A percentile compares a stretch with the other conserved stretches of the same genome.
These are phyloP conservation scores for Begonia loranthoides DNA, from an alignment of 306 rosid species.

Conservation along the genomic window DNA sequence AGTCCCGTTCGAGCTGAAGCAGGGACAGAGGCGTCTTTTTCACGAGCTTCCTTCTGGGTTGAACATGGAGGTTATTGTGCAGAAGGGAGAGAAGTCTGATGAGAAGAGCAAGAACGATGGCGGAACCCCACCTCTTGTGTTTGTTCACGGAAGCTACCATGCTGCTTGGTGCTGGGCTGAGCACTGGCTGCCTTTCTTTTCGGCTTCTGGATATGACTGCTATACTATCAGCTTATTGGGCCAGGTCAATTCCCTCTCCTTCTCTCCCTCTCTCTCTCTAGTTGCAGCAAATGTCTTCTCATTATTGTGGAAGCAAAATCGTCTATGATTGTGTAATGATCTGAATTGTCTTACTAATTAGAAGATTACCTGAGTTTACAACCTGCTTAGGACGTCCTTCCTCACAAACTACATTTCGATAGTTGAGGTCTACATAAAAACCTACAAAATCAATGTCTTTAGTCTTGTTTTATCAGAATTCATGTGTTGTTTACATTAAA, in stretches of 20 bases:
- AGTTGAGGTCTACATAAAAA: too few relatives aligned
- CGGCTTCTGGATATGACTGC: constrained; percentile 60
- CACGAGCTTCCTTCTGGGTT: constrained; percentile 70
- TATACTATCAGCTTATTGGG: constrained; percentile 70
- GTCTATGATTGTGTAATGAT: too few relatives aligned
- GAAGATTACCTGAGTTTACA: too few relatives aligned
- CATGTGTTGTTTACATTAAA: too few relatives aligned
- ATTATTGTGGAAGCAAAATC: too few relatives aligned
- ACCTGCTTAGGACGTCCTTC: too few relatives aligned
- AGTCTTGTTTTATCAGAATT: too few relatives aligned
- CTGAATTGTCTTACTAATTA: too few relatives aligned
- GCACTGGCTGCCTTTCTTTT: constrained; percentile 80
- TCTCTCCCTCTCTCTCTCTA: constrained; percentile 6
- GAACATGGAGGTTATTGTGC: constrained; percentile 57
- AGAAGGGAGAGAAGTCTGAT: constrained; percentile 23
- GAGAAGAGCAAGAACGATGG: constrained; percentile 1
- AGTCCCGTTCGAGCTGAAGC: constrained; percentile 37
- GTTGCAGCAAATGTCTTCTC: neutral
- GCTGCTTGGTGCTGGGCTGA: constrained; percentile 98
- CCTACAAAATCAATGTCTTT: too few relatives aligned
- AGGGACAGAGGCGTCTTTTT: constrained; percentile 64
- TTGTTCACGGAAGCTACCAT: constrained; percentile 92
- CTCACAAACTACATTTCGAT: too few relatives aligned
- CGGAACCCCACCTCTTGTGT: constrained; percentile 46
- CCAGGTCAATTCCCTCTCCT: constrained; percentile 31